phyloP scores from a whole-genome alignment of 2,329 filamentous ascomycete genomes.

The Graphilbum fragrans region DNA sequence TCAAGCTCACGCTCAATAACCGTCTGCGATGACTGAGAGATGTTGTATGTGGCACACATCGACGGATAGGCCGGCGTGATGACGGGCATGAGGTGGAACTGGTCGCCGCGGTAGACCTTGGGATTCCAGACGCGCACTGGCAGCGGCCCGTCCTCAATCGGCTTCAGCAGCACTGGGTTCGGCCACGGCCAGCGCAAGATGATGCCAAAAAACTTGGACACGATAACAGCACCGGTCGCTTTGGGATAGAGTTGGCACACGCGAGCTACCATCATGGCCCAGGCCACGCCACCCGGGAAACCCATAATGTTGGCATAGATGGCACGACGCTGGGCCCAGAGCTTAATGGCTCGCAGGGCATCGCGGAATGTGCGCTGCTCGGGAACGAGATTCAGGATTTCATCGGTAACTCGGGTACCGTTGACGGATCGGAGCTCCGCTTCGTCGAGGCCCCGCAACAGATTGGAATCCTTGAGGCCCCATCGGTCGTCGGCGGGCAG shows the following conservation, averaged over 20 bases:
- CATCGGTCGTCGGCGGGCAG: conserved; percentile 57
- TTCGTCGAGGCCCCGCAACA: conserved; percentile 78
- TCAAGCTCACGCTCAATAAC: conserved; percentile 76
- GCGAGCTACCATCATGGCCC: conserved; percentile 93
- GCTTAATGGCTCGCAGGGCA: conserved; percentile 82
- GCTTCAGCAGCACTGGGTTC: conserved; percentile 79
- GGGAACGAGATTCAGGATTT: conserved; percentile 80
- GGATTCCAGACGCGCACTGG: conserved; percentile 92
- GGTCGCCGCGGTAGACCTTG: conserved; percentile 71
- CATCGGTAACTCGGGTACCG: conserved; percentile 86
- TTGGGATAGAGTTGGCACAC: conserved; percentile 95
- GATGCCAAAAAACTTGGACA: conserved; percentile 89
- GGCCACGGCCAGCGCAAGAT: conserved; percentile 92
- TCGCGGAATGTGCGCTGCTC: conserved; percentile 82
- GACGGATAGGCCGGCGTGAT: conserved; percentile 96
- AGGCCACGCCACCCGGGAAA: conserved; percentile 92
- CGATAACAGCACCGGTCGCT: conserved; percentile 76
- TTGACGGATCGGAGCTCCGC: conserved; percentile 82
- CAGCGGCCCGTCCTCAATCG: conserved; percentile 69
- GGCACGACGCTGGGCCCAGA: conserved; percentile 87
- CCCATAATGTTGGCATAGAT: conserved; percentile 96
- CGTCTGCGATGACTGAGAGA: conserved; percentile 72
- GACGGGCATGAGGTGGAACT: conserved; percentile 88
- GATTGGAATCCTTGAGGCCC: conserved; percentile 68
- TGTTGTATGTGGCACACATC: conserved; percentile 95